Evolutionary conservation across 768 basidiomycete species (phyloP).

Genomic region (Tylopilus vinaceipallidus): DNA sequence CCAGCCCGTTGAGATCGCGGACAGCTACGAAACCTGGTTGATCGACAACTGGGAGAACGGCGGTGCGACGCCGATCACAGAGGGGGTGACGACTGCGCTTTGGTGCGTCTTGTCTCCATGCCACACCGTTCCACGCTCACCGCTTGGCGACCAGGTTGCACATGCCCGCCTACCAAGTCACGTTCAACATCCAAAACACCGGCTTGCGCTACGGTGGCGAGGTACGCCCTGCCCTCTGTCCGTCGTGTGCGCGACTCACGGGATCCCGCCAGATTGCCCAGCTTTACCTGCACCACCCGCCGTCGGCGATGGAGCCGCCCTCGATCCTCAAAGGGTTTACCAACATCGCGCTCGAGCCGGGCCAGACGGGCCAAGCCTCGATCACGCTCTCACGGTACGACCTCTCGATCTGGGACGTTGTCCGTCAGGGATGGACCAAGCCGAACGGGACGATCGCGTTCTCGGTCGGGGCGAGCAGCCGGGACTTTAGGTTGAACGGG

Average conservation of each 20-base stretch:
- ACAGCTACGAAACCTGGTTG: constrained; percentile 30
- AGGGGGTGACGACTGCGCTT: constrained; percentile 59
- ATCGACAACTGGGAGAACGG: constrained; percentile 58
- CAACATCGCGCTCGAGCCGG: constrained; percentile 49
- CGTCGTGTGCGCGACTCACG: not conserved
- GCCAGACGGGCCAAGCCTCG: constrained; percentile 44
- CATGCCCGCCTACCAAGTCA: constrained; percentile 57
- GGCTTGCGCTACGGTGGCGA: constrained; percentile 65
- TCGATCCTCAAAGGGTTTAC: constrained; percentile 70
- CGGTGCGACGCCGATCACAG: constrained; percentile 48
- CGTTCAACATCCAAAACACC: constrained; percentile 64
- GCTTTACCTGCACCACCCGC: constrained; percentile 69
- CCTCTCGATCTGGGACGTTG: constrained; percentile 74
- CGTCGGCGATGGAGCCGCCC: constrained; percentile 65
- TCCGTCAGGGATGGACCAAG: constrained; percentile 69
- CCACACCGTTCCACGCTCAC: not conserved
- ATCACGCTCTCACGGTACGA: constrained; percentile 68
- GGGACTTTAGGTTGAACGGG: constrained; percentile 57
- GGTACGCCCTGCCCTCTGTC: no score
- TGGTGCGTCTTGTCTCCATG: constrained; percentile 41
- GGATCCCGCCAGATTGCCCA: constrained; percentile 57
- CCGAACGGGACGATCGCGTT: constrained; percentile 63
- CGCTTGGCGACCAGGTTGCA: constrained; percentile 63
- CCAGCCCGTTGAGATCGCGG: constrained; percentile 35
- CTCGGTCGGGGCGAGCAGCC: constrained; percentile 69